These are phyloP conservation scores for Vigna unguiculata DNA, from an alignment of 306 rosid species.

Conservation along the genomic window DNA sequence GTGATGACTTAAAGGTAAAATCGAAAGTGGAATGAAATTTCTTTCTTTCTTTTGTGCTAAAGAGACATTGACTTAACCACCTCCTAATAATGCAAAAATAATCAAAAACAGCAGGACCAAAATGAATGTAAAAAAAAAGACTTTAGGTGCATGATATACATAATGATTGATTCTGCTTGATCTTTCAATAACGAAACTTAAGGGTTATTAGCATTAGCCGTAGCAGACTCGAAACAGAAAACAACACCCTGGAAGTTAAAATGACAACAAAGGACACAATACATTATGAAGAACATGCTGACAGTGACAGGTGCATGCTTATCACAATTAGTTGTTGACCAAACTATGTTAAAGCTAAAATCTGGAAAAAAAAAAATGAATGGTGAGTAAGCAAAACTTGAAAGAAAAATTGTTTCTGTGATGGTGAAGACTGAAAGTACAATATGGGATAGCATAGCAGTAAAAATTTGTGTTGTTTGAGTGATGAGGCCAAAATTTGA, in stretches of 20 bases:
- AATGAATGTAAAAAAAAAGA: neutral
- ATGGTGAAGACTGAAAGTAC: neutral
- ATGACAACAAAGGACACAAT: neutral
- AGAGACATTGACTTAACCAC: constrained; percentile 35
- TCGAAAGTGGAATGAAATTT: neutral
- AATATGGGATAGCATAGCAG: no score
- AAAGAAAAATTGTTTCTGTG: neutral
- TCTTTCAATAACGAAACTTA: constrained; percentile 25
- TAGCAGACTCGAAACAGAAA: constrained; percentile 19
- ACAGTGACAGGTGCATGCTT: constrained; percentile 31
- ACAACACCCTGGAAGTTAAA: constrained; percentile 12
- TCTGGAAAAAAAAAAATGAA: neutral
- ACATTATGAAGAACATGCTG: constrained; percentile 6
- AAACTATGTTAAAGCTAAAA: neutral
- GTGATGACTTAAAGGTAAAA: neutral
- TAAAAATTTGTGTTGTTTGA: no score
- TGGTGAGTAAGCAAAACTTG: neutral
- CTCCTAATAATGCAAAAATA: neutral
- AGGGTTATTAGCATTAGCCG: constrained; percentile 32
- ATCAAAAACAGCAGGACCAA: constrained; percentile 2
- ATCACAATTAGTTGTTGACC: constrained; percentile 33
- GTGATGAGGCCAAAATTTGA: neutral
- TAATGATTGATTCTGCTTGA: constrained; percentile 34
- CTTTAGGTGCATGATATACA: constrained; percentile 23
- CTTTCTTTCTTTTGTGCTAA: constrained; percentile 1